phyloP scores from a whole-genome alignment of 805 yeast species.

The Limtongozyma cylindracea region DNA sequence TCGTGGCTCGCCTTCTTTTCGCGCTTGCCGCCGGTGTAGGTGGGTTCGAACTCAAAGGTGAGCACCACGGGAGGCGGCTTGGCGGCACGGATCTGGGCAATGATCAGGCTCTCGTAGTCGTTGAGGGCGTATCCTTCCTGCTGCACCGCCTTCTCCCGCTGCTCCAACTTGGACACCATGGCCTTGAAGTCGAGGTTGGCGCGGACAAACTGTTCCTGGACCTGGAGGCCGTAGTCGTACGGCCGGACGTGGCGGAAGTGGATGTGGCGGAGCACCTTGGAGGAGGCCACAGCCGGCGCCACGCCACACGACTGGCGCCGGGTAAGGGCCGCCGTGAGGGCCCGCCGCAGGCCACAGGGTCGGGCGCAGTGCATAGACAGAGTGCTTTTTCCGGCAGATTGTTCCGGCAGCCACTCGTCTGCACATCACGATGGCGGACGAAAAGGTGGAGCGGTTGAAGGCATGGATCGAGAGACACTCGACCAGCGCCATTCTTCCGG shows the following conservation, averaged over 20 bases:
- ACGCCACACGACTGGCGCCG: too few relatives aligned
- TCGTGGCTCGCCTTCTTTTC: slow-evolving; percentile 7
- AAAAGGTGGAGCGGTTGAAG: too few relatives aligned
- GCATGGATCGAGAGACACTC: too few relatives aligned
- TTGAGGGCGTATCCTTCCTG: slow-evolving; percentile 14
- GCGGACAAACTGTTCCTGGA: slow-evolving; percentile 29
- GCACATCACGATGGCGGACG: too few relatives aligned
- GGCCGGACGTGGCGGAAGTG: slow-evolving; percentile 15
- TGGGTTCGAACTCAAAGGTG: slow-evolving; percentile 68
- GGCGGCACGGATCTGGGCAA: slow-evolving; percentile 13
- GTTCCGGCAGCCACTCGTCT: too few relatives aligned
- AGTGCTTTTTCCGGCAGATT: too few relatives aligned
- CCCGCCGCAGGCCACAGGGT: too few relatives aligned
- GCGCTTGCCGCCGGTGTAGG: slow-evolving; percentile 82
- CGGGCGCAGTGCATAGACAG: too few relatives aligned
- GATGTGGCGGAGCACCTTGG: slow-evolving; percentile 12
- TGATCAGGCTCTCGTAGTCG: slow-evolving; percentile 18
- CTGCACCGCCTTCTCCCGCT: slow-evolving; percentile 12
- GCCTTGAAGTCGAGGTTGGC: slow-evolving; percentile 32
- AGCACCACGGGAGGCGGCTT: slow-evolving; percentile 44
- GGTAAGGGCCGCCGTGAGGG: too few relatives aligned
- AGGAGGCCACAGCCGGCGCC: too few relatives aligned
- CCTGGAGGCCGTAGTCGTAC: slow-evolving; percentile 19
- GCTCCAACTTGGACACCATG: slow-evolving; percentile 19
- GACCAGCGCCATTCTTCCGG: too few relatives aligned